A percentile compares a stretch with the other conserved stretches of the same genome.
These are phyloP conservation scores for Malus sylvestris DNA, from an alignment of 306 rosid species.

Conservation along the genomic window DNA sequence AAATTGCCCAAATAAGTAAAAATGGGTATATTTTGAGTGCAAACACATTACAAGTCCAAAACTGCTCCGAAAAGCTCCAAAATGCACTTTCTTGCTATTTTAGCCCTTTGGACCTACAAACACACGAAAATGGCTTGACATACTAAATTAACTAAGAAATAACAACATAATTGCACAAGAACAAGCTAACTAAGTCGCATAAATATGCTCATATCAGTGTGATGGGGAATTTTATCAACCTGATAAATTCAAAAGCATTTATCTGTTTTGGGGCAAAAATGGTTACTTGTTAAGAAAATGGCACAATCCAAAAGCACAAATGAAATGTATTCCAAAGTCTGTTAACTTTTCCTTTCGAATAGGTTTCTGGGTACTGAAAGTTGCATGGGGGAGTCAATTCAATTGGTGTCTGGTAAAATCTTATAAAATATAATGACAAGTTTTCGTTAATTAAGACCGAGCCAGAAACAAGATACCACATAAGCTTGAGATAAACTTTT, in stretches of 20 bases:
- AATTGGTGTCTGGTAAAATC: background rate
- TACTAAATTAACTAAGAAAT: no score
- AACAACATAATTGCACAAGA: no score
- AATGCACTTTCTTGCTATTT: no score
- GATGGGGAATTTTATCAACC: background rate
- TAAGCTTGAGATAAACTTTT: background rate
- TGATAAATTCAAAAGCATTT: background rate
- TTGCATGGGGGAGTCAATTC: background rate
- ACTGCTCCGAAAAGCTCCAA: no score
- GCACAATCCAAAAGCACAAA: background rate
- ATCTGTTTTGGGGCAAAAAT: background rate
- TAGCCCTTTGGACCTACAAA: no score
- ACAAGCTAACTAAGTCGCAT: no score
- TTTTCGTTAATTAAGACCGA: background rate
- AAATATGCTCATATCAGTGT: no score
- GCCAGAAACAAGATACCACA: background rate
- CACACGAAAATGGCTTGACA: no score
- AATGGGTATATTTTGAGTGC: no score
- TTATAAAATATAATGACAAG: background rate
- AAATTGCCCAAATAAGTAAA: no score
- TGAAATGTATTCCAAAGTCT: background rate
- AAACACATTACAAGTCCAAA: no score
- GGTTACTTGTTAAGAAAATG: background rate
- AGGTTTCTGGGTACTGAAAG: background rate
- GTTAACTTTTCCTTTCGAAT: background rate